Percentiles rank a stretch among this genome's conserved stretches.
These are phyloP conservation scores for Hemileia vastatrix DNA, from an alignment of 1,284 basidiomycete species.

Conservation along the genomic window DNA sequence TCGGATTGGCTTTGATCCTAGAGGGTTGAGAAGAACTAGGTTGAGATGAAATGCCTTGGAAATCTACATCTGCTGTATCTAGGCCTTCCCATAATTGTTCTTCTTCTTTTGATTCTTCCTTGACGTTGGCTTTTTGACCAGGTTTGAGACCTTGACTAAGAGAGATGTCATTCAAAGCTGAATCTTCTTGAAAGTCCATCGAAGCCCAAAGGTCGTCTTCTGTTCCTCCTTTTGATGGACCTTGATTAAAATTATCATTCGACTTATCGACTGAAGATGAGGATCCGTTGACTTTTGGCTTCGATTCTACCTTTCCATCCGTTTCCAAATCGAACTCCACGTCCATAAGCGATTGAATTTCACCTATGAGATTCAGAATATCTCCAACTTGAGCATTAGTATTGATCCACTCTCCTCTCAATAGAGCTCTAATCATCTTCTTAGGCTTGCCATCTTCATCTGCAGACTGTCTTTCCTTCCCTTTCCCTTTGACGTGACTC, in stretches of 20 bases:
- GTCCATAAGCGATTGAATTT: conserved; percentile 24
- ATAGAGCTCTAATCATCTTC: conserved; percentile 25
- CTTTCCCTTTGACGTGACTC: not conserved
- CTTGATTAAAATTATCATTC: not conserved
- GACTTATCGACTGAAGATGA: not conserved
- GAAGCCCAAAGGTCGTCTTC: conserved; percentile 33
- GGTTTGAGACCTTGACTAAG: not conserved
- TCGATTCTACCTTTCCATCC: not conserved
- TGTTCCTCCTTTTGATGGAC: not conserved
- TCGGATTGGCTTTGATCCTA: not conserved
- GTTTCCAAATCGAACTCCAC: not conserved
- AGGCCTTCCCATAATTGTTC: not conserved
- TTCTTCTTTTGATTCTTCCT: not conserved
- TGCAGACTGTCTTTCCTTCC: not conserved
- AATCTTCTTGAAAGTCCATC: conserved; percentile 26
- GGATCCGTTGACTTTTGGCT: not conserved
- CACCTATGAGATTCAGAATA: conserved; percentile 32
- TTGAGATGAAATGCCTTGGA: not conserved
- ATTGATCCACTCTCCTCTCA: conserved; percentile 36
- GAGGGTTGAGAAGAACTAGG: not conserved
- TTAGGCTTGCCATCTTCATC: not conserved
- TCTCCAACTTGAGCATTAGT: conserved; percentile 27
- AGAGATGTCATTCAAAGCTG: not conserved
- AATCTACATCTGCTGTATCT: conserved; percentile 24
- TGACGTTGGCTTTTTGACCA: not conserved